Conservation (phyloP, 176 grass and related monocot species). For the Avena sativa region DNA sequence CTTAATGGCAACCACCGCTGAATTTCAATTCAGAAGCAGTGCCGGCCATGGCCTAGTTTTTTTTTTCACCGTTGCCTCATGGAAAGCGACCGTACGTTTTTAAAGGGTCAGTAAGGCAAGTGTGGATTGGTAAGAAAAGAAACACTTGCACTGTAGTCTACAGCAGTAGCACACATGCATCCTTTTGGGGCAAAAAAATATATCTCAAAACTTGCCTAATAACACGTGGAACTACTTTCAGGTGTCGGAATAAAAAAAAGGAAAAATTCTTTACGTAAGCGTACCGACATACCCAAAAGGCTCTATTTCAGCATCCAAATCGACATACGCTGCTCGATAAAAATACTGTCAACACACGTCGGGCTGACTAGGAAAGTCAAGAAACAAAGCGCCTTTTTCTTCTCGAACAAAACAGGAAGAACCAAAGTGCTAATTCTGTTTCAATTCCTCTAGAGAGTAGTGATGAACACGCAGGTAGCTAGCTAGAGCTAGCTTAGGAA, state of each 20-base stretch:
- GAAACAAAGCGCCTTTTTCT: slow-evolving; percentile 38
- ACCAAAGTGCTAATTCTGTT: slow-evolving; percentile 30
- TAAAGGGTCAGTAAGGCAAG: neutral
- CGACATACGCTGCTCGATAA: slow-evolving; percentile 19
- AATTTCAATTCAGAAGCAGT: slow-evolving; percentile 26
- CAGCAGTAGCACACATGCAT: neutral
- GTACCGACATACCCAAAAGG: slow-evolving; percentile 20
- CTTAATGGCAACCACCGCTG: slow-evolving; percentile 44
- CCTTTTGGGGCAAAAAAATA: neutral
- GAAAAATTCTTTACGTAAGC: neutral
- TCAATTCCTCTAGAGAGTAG: neutral
- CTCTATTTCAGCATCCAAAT: slow-evolving; percentile 25
- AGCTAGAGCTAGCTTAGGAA: slow-evolving; percentile 24
- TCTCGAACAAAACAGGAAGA: neutral
- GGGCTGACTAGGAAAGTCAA: slow-evolving; percentile 37
- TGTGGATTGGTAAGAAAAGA: neutral
- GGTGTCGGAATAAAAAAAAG: slow-evolving; percentile 9
- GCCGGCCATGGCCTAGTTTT: neutral
- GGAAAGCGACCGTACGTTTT: slow-evolving; percentile 5
- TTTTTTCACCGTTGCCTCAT: neutral
- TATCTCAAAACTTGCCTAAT: neutral
- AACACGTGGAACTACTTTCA: neutral
- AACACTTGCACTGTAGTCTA: neutral
- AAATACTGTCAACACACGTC: slow-evolving; percentile 51
- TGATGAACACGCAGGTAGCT: slow-evolving; percentile 29